Conservation (phyloP, 345 rosid species). For the Eucalyptus cladocalyx region DNA sequence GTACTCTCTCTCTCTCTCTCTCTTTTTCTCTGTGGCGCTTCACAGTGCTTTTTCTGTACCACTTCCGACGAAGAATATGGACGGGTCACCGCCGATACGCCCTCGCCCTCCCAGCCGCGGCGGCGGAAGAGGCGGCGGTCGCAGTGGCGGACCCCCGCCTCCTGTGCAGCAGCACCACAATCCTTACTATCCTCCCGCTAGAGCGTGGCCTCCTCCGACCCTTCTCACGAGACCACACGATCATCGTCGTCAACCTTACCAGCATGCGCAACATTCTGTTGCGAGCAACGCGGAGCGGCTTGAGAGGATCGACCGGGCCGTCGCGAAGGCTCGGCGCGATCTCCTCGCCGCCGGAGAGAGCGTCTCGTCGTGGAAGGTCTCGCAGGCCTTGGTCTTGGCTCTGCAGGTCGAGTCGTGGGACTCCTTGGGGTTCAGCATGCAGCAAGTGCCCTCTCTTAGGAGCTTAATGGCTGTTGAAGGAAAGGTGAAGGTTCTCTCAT, state of each 20-base stretch:
- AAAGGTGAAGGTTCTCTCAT: conserved; percentile 20
- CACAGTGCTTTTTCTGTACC: background rate
- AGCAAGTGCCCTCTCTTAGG: conserved; percentile 50
- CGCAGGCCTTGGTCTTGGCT: conserved; percentile 16
- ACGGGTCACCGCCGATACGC: background rate
- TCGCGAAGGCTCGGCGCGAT: conserved; percentile 23
- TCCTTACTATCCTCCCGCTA: background rate
- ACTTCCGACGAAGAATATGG: background rate
- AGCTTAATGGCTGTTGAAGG: conserved; percentile 49
- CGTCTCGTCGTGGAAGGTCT: conserved; percentile 52
- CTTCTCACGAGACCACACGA: background rate
- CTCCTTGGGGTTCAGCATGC: conserved; percentile 53
- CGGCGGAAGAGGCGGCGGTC: background rate
- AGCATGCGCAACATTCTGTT: background rate
- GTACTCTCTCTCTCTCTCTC: background rate
- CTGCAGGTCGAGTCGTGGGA: conserved; percentile 65
- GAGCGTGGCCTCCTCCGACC: background rate
- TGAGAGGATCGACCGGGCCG: conserved; percentile 27
- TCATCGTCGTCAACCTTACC: background rate
- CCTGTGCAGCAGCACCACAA: background rate
- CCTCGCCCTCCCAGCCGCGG: background rate
- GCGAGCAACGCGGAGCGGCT: background rate
- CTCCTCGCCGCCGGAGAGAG: conserved; percentile 35
- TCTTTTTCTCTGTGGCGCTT: background rate
- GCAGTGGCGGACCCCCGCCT: background rate